Base-by-base conservation (phyloP, 495 filamentous ascomycete genomes). In the Lichina pygmaea region DNA sequence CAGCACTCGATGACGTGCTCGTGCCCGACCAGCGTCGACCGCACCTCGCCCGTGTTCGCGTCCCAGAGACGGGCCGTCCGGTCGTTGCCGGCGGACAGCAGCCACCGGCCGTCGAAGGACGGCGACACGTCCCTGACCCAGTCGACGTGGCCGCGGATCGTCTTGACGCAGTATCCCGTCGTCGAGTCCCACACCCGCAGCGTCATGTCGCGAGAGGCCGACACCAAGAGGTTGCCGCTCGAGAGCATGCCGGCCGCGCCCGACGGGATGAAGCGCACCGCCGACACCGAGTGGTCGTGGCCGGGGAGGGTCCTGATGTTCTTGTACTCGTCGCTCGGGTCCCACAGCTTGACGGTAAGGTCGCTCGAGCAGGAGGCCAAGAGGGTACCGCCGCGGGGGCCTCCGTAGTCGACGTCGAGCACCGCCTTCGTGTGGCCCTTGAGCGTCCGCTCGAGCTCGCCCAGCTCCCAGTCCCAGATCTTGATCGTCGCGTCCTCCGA, bases 401-500 rank as follows among this genome's bases (percentile, higher is more conserved):
- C 89, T 12, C 89, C 86, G 60, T 78, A 95, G 52, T 94, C 89
- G 42, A 93, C 72, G 55, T 89, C 85, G 12, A 89, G 55, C 3
- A 95, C 85, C 7, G 79, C 72, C 54, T 82, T 91, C 3, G 82
- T 93, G 56, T 97, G 89, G 2, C 86, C 86, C 54, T 94, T 94
- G 39, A 94, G 67, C 0, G 89, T 95, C 31, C 78, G 61, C 55
- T 94, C 86, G 8, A 93, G 67, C 57, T 94, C 86, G 16, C 89
- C 89, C 13, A 93, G 62, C 52, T 97, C 89, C 82, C 84, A 94
- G 54, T 94, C 89, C 89, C 89, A 97, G 44, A 97, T 84, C 56
- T 97, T 97, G 55, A 84, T 82, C 8, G 75, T 81, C 41, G 70
- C 72, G 53, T 84, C 78, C 53, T 94, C 89, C 36, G 86, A 92